Evolutionary conservation across 2,329 filamentous ascomycete species (phyloP), one percentile per base, ranked within the genome.

Genomic region (Diaporthe capsici): DNA sequence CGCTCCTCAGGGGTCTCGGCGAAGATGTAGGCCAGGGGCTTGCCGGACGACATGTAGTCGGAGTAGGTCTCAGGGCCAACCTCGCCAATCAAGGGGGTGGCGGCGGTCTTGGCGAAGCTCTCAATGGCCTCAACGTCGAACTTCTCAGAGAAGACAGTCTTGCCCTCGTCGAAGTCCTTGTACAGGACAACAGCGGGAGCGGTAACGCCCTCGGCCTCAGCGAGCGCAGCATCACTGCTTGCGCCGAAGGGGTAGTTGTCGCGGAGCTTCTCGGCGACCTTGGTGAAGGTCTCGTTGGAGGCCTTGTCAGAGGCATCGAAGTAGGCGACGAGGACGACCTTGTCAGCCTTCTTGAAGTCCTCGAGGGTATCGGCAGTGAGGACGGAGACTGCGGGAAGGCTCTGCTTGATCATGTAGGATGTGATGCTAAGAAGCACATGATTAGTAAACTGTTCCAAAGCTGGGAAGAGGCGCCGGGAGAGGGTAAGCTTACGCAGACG

Each of bases 361-460:
- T 96, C 94, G 73, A 98, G 88, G 76, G 93, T 95, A 79, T 96
- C 94, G 85, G 94, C 92, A 81, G 91, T 93, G 76, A 99, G 90
- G 78, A 90, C 83, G 8, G 97, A 98, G 79, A 99, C 96, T 79
- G 97, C 94, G 72, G 97, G 97, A 77, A 99, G 91, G 37, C 95
- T 94, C 88, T 98, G 97, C 92, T 98, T 99, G 85, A 95, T 94
- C 97, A 99, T 99, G 90, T 98, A 98, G 37, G 92, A 93, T 65
- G 90, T 90, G 84, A 93, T 93, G 78, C 90, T 91, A 76, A 20
- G 58, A 6, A 17, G 31, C 49, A 22, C 42, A 57, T 22, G n/a
- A 28, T 77, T 53, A 75, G 70, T 60, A 47, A 60, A 63, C n/a
- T 17, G 44, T 10, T 8, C 25, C 37, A 20, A 2, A 47, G 22